Evolutionary conservation across 257 asterid genomes (phyloP).

Genomic region (Paraleonurus japonicus): DNA sequence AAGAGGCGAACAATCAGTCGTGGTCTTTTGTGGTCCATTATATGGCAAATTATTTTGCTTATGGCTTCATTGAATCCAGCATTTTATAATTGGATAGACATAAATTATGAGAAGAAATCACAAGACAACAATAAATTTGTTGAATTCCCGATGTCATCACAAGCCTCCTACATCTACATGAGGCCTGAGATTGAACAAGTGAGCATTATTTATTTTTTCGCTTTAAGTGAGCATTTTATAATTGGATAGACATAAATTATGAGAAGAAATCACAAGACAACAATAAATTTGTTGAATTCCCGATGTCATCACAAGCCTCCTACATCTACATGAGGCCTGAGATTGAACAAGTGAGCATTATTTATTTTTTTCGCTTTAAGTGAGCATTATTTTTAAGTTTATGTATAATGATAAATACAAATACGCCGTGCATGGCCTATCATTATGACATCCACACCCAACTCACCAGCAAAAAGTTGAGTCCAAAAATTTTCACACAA

Average conservation of each 20-base stretch:
- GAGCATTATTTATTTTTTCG: no score
- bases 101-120: neutral
- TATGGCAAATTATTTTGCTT: neutral
- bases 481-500: neutral
- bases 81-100: neutral
- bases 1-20: neutral
- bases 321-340: neutral
- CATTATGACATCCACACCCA: constrained; percentile 14
- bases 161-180: constrained; percentile 4
- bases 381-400: neutral
- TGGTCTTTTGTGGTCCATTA: neutral
- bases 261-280: neutral
- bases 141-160: neutral
- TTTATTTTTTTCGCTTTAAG: no score
- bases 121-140: neutral
- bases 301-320: neutral
- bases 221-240: no score
- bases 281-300: neutral
- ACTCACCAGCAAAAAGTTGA: neutral
- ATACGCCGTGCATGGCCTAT: neutral
- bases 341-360: neutral
- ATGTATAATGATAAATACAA: neutral
- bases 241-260: no score
- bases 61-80: neutral
- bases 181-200: neutral